Evolutionary conservation across 2,329 filamentous ascomycete genomes (phyloP).

Genomic region (Apiospora arundinis): DNA sequence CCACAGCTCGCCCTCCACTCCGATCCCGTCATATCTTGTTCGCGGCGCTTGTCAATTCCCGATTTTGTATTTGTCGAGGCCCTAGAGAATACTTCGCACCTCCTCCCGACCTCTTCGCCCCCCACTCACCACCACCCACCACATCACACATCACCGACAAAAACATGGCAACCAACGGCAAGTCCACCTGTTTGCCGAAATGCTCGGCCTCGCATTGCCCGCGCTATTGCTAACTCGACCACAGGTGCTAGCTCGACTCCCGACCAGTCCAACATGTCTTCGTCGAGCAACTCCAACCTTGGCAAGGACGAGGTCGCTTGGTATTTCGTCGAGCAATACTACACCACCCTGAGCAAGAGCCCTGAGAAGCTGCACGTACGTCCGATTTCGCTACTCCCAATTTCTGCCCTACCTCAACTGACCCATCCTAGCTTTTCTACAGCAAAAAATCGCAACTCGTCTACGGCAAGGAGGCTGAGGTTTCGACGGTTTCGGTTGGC

Average conservation of each 20-base stretch:
- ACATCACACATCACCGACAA: constrained; percentile 27
- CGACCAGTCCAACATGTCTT: constrained; percentile 38
- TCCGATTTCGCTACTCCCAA: constrained; percentile 28
- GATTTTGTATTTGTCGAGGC: constrained; percentile 10
- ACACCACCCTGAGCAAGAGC: constrained; percentile 93
- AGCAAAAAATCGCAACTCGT: constrained; percentile 96
- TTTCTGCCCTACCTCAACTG: not conserved
- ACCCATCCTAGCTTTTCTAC: constrained; percentile 76
- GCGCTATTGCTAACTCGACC: constrained; percentile 37
- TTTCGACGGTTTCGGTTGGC: constrained; percentile 84
- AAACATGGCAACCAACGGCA: constrained; percentile 66
- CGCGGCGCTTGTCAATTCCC: constrained; percentile 16
- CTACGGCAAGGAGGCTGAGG: constrained; percentile 88
- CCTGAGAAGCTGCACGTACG: constrained; percentile 89
- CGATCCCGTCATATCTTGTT: constrained; percentile 9
- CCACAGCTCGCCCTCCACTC: constrained; percentile 9
- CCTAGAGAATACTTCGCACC: constrained; percentile 6
- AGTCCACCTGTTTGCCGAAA: constrained; percentile 48
- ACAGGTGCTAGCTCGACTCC: constrained; percentile 40
- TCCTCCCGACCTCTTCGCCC: constrained; percentile 11
- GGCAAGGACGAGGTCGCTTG: constrained; percentile 96
- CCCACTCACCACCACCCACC: constrained; percentile 4
- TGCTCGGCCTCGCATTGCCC: constrained; percentile 45
- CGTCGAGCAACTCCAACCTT: constrained; percentile 52
- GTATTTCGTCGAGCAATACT: constrained; percentile 99